Evolutionary conservation across 2,329 filamentous ascomycete genomes (phyloP), one percentile per base, ranked within the genome.

Genomic region (Colletotrichum eleusines): DNA sequence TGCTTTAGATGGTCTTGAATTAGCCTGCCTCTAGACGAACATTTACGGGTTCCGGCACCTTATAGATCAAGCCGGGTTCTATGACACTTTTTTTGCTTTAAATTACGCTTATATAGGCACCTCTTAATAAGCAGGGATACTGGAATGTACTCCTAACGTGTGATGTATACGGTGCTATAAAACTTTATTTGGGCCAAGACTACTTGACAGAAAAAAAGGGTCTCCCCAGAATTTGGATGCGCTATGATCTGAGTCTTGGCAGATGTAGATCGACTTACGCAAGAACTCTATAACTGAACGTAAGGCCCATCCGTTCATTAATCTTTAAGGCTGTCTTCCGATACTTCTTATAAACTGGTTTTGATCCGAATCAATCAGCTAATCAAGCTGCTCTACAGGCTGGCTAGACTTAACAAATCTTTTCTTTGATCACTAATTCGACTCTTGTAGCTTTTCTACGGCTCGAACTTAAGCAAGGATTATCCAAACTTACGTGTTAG

Each of bases 1-100:
- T 62, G 33, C 63, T 66, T 67, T 51, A 62, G 57, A 51, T 42
- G 67, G 31, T 51, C 57, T 33, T 50, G 14, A 26, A 23, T 26
- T 23, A 18, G 31, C 14, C 44, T 48, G 14, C 48, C 59, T 53
- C 59, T 44, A 53, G 61, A 55, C 40, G 23, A 40, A 26, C 23
- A 28, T 46, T 35, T 20, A 23, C 54, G 42, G 38, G 33, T 61
- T 28, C 57, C 35, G 35, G 51, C 40, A 28, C 33, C 33, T 40
- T n/a, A n/a, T 8, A 44, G 23, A 46, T 46, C 44, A 46, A 46
- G 44, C 44, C 42, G 8, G 6, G 6, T 46, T 23, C 23, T 46
- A 12, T 23, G 2, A 46, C 44, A 23, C 44, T 12, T n/a, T 23
- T 23, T 6, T 23, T n/a, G 8, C 3, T n/a, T 46, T 4, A 46